phyloP scores from a whole-genome alignment of 805 yeast species.

The Naumovozyma baii region DNA sequence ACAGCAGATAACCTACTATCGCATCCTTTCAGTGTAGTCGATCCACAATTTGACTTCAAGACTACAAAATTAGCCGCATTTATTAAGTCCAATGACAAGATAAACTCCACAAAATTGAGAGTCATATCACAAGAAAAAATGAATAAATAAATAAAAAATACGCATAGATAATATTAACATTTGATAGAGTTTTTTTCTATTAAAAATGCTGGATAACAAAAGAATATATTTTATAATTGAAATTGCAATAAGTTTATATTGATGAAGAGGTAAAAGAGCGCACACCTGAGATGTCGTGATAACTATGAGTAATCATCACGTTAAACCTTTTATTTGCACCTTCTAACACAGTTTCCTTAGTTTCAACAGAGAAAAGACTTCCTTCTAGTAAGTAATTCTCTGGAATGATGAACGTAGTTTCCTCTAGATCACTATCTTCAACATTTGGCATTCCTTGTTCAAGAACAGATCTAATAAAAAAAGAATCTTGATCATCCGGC shows the following conservation, averaged over 20 bases:
- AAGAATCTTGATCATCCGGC: constrained; percentile 2
- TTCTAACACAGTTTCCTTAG: constrained; percentile 12
- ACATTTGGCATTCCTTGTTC: constrained; percentile 8
- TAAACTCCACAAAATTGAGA: constrained; percentile 25
- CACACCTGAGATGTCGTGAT: neutral
- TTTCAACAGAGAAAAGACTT: constrained; percentile 18
- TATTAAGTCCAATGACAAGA: constrained; percentile 37
- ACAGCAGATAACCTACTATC: constrained; percentile 60
- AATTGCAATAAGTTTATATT: no score
- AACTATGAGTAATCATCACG: constrained; percentile 17
- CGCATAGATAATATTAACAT: no score
- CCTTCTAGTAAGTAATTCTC: constrained; percentile 13
- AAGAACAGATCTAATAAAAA: constrained; percentile 17
- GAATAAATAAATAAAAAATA: no score
- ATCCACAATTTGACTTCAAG: constrained; percentile 38
- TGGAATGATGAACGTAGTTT: constrained; percentile 21
- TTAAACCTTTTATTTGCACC: constrained; percentile 21
- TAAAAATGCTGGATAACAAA: no score
- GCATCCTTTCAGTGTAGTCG: constrained; percentile 42
- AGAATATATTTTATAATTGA: no score
- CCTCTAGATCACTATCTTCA: constrained; percentile 14
- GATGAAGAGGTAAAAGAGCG: neutral
- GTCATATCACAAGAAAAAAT: constrained; percentile 16
- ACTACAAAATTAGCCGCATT: constrained; percentile 47
- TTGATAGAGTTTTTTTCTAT: no score